Evolutionary conservation across 768 basidiomycete species (phyloP), one percentile per base, ranked within the genome.

Genomic region (Fomitopsis pulvina): DNA sequence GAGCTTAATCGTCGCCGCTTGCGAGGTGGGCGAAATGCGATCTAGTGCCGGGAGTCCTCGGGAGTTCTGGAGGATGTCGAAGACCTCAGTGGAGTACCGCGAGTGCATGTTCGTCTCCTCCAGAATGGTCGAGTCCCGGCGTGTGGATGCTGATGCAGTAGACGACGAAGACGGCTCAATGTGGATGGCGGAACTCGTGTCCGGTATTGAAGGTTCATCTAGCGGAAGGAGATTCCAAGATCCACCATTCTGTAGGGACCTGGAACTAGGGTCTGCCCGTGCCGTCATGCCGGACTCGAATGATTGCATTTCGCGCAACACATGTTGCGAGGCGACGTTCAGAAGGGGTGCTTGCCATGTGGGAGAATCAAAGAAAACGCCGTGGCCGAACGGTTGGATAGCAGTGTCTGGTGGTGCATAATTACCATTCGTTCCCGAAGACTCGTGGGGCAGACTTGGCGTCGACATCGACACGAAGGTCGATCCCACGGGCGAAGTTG

Each of bases 211-310:
- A 12, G 20, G 41, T 5, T 20, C 41, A 16, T 20, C 38, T 11
- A 5, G 12, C 2, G 47, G 21, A 16, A 22, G 24, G 14, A 21
- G 26, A 26, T 7, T 14, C 5, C 45, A 32, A 3, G 38, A 20
- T 3, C 18, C 18, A 2, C 28, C 26, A 14, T 26, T 21, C 26
- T 40, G 47, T 8, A 26, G 25, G 3, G 43, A 11, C 9, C 18
- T 6, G 4, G 43, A 10, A 11, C 10, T 32, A 30, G 56, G 56
- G 29, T 67, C 73, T 42, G 85, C 85, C 21, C 81, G 77, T 0
- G 86, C 88, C 0, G 90, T 92, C 30, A 86, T 63, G 1, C 81
- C 82, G 3, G 88, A 91, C 56, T 92, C 90, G 60, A 92, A 92
- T 0, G 86, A 88, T 56, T 91, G 87, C 83, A 91, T 87, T 62